These are phyloP conservation scores for Globisporangium spinosum DNA, from an alignment of 352 stramenopile genomes.

Conservation along the genomic window DNA sequence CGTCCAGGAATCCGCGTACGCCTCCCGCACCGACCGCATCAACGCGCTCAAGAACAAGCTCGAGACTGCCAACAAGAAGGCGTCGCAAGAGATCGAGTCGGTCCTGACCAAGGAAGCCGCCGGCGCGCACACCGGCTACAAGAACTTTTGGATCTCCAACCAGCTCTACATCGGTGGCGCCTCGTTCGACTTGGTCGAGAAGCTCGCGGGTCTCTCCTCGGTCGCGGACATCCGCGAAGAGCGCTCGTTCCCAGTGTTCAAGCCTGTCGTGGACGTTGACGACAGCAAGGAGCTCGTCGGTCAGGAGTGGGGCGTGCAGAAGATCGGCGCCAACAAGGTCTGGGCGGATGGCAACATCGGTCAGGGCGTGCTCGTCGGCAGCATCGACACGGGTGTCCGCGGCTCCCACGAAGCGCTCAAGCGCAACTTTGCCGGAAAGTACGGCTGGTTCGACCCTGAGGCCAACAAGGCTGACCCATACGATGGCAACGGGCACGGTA, in stretches of 20 bases:
- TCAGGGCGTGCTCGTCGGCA: not conserved
- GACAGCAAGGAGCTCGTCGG: not conserved
- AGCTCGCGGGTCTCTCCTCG: not conserved
- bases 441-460: too few relatives aligned
- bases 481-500: constrained; percentile 5
- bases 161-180: not conserved
- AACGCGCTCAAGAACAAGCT: not conserved
- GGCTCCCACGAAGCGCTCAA: not conserved
- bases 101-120: not conserved
- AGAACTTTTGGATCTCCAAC: not conserved
- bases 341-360: not conserved
- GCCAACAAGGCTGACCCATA: too few relatives aligned
- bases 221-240: not conserved
- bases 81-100: not conserved
- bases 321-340: not conserved
- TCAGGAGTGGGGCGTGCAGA: not conserved
- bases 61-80: not conserved
- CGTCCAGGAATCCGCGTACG: not conserved
- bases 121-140: not conserved
- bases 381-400: not conserved
- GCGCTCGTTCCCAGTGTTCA: too few relatives aligned
- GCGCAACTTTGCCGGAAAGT: too few relatives aligned
- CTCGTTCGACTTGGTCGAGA: not conserved
- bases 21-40: too few relatives aligned
- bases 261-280: too few relatives aligned